Percentiles rank a stretch among this genome's conserved stretches.
Evolutionary conservation across 345 rosid species (phyloP).

Genomic region (Acer negundo): DNA sequence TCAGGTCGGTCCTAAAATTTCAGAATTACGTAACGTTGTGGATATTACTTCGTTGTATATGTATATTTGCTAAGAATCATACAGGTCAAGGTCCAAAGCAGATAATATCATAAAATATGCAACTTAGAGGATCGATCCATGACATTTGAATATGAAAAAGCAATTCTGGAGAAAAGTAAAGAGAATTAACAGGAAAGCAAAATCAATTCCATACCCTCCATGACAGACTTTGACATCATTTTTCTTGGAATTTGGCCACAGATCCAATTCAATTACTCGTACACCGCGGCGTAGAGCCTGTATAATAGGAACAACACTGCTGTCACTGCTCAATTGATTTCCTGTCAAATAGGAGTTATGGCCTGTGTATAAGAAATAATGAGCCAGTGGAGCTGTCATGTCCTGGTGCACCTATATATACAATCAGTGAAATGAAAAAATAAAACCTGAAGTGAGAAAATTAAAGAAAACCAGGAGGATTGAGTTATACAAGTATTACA

Average conservation of each 20-base stretch:
- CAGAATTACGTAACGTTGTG: no score
- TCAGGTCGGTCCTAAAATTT: no score
- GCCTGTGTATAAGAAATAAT: constrained; percentile 80
- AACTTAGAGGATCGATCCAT: background rate
- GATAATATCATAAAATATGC: no score
- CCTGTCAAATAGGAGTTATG: constrained; percentile 92
- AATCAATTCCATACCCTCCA: constrained; percentile 54
- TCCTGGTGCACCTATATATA: constrained; percentile 64
- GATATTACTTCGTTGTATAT: no score
- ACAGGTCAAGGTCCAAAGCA: background rate
- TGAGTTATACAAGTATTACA: background rate
- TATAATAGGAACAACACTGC: constrained; percentile 63
- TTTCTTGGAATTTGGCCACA: constrained; percentile 67
- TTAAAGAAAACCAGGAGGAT: background rate
- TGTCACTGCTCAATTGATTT: constrained; percentile 63
- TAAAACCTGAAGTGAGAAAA: background rate
- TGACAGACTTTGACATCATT: constrained; percentile 64
- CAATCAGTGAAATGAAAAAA: background rate
- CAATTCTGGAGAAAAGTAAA: background rate
- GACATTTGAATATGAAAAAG: background rate
- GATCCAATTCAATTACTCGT: constrained; percentile 83
- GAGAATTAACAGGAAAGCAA: background rate
- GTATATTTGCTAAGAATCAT: no score
- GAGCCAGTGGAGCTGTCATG: constrained; percentile 71
- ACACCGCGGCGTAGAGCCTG: constrained; percentile 62